Evolutionary conservation across 2,329 filamentous ascomycete genomes (phyloP), one percentile per base, ranked within the genome.

Genomic region (Dendrostoma leiphaemia): DNA sequence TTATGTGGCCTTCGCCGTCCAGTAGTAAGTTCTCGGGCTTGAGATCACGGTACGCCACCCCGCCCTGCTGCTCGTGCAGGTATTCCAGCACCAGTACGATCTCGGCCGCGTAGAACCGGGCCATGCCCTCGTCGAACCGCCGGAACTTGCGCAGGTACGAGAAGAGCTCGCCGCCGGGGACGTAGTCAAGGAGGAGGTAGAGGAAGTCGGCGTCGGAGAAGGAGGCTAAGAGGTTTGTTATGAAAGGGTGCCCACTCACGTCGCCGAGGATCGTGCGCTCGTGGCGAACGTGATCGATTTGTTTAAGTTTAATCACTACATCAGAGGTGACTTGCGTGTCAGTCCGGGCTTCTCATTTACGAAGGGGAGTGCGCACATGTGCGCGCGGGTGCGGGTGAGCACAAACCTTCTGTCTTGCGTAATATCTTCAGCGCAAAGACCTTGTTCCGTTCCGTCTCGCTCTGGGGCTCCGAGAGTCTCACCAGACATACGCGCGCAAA

Each of bases 401-500:
- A 53, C 67, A 24, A 47, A 70, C 70, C 74, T 64, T 86, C 80
- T 51, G 82, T 78, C 66, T 87, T 87, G 59, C 88, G 84, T 60
- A 93, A 71, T 53, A 91, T 90, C 78, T 93, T 93, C 64, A 93
- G 79, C 43, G 89, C 89, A 70, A 86, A 92, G n/a, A 92, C 87
- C 62, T 84, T 81, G 65, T 80, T 77, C 58, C 76, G 74, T 63
- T 86, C 82, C 34, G 74, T 74, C 21, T 79, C 67, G 49, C 60
- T 66, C 68, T 67, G 65, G 51, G 74, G 69, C 50, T 74, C 77
- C 38, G 81, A 78, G 34, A 89, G 81, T 56, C 83, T 84, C 48
- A 90, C 88, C 57, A 93, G 82, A 76, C 88, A 91, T 43, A 94
- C 90, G 60, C 90, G 81, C 61, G 90, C 90, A 74, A 94, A 94